A percentile compares a stretch with the other conserved stretches of the same genome.
Conservation (phyloP, 2,329 filamentous ascomycete species). For the Uncinocarpus reesii region DNA sequence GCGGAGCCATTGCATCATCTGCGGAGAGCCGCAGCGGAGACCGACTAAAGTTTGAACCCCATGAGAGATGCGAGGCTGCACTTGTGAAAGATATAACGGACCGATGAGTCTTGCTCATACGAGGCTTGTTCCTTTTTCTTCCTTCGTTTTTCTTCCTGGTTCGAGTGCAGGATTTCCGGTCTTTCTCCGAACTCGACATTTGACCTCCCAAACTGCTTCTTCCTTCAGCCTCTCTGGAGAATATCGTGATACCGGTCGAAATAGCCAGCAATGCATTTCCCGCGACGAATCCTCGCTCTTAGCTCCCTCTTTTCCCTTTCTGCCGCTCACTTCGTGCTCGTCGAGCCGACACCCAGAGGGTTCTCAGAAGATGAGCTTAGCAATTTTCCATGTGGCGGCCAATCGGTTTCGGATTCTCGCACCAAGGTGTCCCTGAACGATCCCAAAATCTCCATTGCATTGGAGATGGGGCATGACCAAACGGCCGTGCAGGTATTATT, state of each 20-base stretch:
- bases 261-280: conserved; percentile 22
- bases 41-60: not conserved
- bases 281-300: conserved; percentile 34
- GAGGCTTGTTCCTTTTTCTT: too few relatives aligned
- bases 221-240: not conserved
- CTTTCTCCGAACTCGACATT: too few relatives aligned
- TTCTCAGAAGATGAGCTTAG: conserved; percentile 39
- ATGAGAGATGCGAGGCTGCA: not conserved
- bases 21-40: not conserved
- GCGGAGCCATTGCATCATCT: not conserved
- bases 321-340: conserved; percentile 48
- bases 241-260: not conserved
- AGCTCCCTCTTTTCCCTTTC: conserved; percentile 37
- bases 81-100: too few relatives aligned
- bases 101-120: too few relatives aligned
- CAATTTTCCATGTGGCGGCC: conserved; percentile 44
- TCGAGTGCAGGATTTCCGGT: too few relatives aligned
- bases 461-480: conserved; percentile 44
- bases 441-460: conserved; percentile 41
- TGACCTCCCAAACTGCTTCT: not conserved
- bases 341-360: conserved; percentile 44
- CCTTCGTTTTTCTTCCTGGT: too few relatives aligned
- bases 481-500: conserved; percentile 46
- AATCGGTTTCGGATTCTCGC: conserved; percentile 38
- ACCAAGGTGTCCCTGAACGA: conserved; percentile 42